Percentiles rank a stretch among this genome's conserved stretches.
These are phyloP conservation scores for Dactylella cylindrospora DNA, from an alignment of 2,329 filamentous ascomycete species.

Conservation along the genomic window DNA sequence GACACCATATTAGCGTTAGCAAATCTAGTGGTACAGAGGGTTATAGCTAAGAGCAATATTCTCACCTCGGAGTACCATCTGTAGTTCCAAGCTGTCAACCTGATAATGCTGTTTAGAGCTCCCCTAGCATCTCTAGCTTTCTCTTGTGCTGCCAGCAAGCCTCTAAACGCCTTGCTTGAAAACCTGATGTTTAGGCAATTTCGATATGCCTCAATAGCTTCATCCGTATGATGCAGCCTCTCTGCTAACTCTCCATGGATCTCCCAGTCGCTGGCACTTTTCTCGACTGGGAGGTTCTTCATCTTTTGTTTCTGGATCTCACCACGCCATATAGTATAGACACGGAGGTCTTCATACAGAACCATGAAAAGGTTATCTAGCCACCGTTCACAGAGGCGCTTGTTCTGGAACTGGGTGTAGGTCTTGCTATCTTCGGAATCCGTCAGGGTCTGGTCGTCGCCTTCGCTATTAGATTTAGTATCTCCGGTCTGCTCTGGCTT, in stretches of 20 bases:
- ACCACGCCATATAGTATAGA: constrained; percentile 99
- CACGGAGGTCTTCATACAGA: constrained; percentile 87
- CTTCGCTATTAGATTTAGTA: constrained; percentile 59
- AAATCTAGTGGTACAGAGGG: too few species aligned
- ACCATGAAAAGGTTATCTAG: constrained; percentile 99
- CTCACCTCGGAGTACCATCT: constrained; percentile 93
- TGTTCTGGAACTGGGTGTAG: constrained; percentile 92
- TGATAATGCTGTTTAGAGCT: constrained; percentile 80
- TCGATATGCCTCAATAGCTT: constrained; percentile 90
- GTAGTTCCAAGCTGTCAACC: constrained; percentile 96
- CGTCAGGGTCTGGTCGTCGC: constrained; percentile 56
- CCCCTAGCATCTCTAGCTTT: constrained; percentile 75
- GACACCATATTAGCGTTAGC: constrained; percentile 43
- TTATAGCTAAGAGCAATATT: constrained; percentile 5
- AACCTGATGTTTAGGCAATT: constrained; percentile 85
- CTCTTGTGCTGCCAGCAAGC: constrained; percentile 78
- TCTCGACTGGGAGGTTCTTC: constrained; percentile 93
- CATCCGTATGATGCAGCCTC: constrained; percentile 83
- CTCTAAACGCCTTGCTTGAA: constrained; percentile 86
- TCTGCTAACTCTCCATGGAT: constrained; percentile 91
- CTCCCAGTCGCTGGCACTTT: constrained; percentile 96
- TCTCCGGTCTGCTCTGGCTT: constrained; percentile 78
- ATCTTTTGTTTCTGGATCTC: constrained; percentile 95
- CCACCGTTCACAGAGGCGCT: constrained; percentile 95
- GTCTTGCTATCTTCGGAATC: constrained; percentile 59